Conservation (phyloP, 345 rosid species). For the Rhodamnia rubescens region DNA sequence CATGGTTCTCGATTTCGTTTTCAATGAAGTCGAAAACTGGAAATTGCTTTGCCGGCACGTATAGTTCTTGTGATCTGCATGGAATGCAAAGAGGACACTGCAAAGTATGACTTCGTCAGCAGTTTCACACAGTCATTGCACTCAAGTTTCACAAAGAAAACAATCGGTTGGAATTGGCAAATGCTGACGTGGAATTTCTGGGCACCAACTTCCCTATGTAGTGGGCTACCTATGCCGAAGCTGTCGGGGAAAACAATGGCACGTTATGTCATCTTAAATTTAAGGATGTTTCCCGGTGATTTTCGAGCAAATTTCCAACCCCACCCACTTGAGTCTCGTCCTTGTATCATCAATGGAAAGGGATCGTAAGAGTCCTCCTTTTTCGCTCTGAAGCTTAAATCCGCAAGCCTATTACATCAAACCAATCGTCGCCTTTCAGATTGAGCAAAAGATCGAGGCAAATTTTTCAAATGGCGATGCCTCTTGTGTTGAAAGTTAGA, state of each 20-base stretch:
- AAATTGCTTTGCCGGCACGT: not conserved
- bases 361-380: not conserved
- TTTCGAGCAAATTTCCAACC: not conserved
- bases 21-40: not conserved
- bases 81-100: not conserved
- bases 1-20: not conserved
- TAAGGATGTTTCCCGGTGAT: not conserved
- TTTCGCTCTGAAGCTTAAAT: not conserved
- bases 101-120: not conserved
- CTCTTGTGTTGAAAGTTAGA: not conserved
- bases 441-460: not conserved
- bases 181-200: too few relatives aligned
- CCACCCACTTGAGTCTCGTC: too few relatives aligned
- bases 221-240: not conserved
- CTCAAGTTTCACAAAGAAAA: not conserved
- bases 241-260: not conserved
- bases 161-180: not conserved
- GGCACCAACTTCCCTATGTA: too few relatives aligned
- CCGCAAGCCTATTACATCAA: not conserved
- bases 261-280: not conserved
- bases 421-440: not conserved
- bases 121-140: not conserved
- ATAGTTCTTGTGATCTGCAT: too few relatives aligned
- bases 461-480: not conserved
- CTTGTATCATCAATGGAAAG: not conserved